phyloP scores from a whole-genome alignment of 495 filamentous ascomycete genomes.

The Neurospora cerealis region DNA sequence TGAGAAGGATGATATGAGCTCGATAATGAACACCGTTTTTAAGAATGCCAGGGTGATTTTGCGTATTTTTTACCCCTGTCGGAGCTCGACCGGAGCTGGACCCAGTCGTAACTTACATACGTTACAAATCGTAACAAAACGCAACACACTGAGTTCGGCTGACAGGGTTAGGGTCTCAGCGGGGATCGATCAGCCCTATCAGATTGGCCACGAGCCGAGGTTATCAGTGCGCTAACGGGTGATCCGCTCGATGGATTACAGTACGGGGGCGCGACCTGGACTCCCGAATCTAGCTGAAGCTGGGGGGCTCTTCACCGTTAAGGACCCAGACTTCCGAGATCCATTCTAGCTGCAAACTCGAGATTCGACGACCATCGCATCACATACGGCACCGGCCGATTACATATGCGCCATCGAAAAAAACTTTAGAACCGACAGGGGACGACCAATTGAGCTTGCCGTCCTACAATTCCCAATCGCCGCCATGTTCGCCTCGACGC shows the following conservation, averaged over 20 bases:
- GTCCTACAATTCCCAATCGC: not conserved
- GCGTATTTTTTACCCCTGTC: not conserved
- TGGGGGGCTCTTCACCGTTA: not conserved
- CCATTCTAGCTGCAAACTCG: not conserved
- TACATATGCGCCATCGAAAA: not conserved
- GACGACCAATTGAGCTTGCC: not conserved
- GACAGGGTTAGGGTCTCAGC: not conserved
- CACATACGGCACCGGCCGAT: not conserved
- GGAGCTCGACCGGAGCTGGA: not conserved
- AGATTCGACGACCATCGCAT: not conserved
- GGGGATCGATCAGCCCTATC: not conserved
- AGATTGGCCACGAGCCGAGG: not conserved
- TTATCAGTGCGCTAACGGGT: not conserved
- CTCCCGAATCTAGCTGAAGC: not conserved
- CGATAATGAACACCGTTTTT: not conserved
- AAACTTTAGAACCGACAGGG: not conserved
- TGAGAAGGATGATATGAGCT: not conserved
- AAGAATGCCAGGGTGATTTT: not conserved
- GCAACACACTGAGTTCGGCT: not conserved
- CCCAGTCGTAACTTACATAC: not conserved
- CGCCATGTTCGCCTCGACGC: constrained; percentile 72
- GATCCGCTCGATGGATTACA: not conserved
- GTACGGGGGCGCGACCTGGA: not conserved
- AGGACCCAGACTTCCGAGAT: not conserved
- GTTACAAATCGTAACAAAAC: not conserved